Conservation (phyloP, 768 basidiomycete genomes). For the Paxillus rubicundulus region DNA sequence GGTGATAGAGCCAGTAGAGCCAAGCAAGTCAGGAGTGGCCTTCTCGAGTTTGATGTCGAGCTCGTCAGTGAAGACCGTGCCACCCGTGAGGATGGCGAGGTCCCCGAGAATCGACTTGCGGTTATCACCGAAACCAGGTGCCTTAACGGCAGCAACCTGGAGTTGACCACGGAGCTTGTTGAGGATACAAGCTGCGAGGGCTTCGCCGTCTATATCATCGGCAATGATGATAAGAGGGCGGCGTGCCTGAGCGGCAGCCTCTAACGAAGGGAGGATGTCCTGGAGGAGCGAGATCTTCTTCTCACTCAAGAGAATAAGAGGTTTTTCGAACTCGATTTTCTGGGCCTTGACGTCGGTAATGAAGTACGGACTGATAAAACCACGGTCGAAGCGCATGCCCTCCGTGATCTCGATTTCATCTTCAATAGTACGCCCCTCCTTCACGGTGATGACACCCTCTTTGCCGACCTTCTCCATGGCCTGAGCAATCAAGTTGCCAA, state of each 20-base stretch:
- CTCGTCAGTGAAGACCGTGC: slow-evolving; percentile 95
- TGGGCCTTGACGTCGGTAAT: slow-evolving; percentile 97
- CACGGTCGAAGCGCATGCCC: slow-evolving; percentile 99
- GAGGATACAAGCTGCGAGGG: slow-evolving; percentile 94
- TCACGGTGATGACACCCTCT: slow-evolving; percentile 99
- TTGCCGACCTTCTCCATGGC: slow-evolving; percentile 99
- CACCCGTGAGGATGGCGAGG: slow-evolving; percentile 94
- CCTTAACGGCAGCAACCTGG: slow-evolving; percentile 91
- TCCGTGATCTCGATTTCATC: slow-evolving; percentile 99
- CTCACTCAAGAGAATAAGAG: slow-evolving; percentile 87
- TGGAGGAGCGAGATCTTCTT: slow-evolving; percentile 97
- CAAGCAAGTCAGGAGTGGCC: slow-evolving; percentile 84
- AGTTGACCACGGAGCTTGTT: slow-evolving; percentile 99
- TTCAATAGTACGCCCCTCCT: slow-evolving; percentile 96
- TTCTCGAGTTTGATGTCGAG: slow-evolving; percentile 97
- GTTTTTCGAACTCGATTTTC: slow-evolving; percentile 97
- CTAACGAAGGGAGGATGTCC: slow-evolving; percentile 92
- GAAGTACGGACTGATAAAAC: slow-evolving; percentile 97
- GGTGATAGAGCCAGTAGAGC: slow-evolving; percentile 86
- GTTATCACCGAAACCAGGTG: slow-evolving; percentile 98
- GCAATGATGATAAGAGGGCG: slow-evolving; percentile 96
- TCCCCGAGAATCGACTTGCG: slow-evolving; percentile 98
- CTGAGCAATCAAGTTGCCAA: slow-evolving; percentile 93
- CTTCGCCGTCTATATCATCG: slow-evolving; percentile 97
- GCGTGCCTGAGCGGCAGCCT: slow-evolving; percentile 73